These are phyloP conservation scores for Pyrus betulifolia DNA, from an alignment of 306 rosid genomes.

Conservation along the genomic window DNA sequence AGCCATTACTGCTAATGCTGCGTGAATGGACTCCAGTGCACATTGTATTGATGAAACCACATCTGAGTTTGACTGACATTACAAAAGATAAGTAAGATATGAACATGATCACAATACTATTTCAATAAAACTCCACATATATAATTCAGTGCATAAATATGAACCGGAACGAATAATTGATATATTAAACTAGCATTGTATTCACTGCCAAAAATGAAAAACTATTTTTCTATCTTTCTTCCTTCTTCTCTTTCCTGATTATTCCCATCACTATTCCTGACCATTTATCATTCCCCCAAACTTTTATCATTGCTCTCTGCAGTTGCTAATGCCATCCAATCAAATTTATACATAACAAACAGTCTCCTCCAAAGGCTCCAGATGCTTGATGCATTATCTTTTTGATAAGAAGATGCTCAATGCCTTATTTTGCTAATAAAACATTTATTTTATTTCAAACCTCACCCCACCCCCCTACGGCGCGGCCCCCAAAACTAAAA, in stretches of 20 bases:
- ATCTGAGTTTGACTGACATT: constrained; percentile 78
- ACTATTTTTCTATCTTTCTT: not conserved
- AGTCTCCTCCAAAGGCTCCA: not conserved
- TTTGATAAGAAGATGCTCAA: not conserved
- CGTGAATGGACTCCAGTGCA: constrained; percentile 94
- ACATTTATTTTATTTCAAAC: not conserved
- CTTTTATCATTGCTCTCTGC: not conserved
- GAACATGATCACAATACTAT: not conserved
- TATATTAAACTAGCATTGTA: not conserved
- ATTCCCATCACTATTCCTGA: not conserved
- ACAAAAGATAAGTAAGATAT: constrained; percentile 1
- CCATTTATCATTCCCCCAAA: not conserved
- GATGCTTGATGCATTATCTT: not conserved
- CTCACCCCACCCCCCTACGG: too few species aligned
- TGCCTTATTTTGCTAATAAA: not conserved
- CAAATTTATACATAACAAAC: not conserved
- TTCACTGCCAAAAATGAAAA: not conserved
- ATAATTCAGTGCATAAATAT: not conserved
- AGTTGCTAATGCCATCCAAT: not conserved
- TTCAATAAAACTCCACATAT: not conserved
- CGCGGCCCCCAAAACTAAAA: too few species aligned
- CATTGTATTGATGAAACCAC: constrained; percentile 57
- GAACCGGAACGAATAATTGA: not conserved
- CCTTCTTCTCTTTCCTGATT: not conserved
- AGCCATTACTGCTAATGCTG: constrained; percentile 84